Evolutionary conservation across 176 grass and related monocot species (phyloP).

Genomic region (Oryza australiensis): DNA sequence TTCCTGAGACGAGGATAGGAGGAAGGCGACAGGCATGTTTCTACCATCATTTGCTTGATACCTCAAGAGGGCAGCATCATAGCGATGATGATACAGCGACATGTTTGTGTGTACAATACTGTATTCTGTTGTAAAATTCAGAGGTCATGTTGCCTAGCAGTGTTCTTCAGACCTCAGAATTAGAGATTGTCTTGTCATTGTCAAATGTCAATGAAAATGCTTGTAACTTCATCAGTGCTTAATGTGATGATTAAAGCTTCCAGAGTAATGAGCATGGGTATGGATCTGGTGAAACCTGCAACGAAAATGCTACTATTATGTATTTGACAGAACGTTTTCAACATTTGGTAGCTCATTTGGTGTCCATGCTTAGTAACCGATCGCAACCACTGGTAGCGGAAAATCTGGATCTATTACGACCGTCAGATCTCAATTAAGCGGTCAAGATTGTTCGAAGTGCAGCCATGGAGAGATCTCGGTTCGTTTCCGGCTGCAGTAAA

Average conservation of each 20-base stretch:
- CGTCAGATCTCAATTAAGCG: not conserved
- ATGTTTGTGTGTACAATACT: constrained; percentile 20
- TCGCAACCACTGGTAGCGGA: too few relatives aligned
- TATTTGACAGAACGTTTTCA: too few relatives aligned
- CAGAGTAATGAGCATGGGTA: too few relatives aligned
- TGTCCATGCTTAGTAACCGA: too few relatives aligned
- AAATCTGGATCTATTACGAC: too few relatives aligned
- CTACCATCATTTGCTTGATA: constrained; percentile 1
- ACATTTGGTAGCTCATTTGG: too few relatives aligned
- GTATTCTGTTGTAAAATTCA: constrained; percentile 39
- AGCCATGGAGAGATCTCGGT: not conserved
- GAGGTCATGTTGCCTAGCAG: not conserved
- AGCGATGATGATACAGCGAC: not conserved
- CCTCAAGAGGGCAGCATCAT: not conserved
- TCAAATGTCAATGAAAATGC: not conserved
- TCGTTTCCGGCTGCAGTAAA: not conserved
- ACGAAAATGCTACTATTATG: too few relatives aligned
- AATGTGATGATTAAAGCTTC: not conserved
- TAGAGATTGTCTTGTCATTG: not conserved
- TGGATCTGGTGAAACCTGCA: too few relatives aligned
- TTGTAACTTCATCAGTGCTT: not conserved
- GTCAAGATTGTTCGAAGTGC: too few relatives aligned
- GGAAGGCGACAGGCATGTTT: not conserved
- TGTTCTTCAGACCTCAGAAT: not conserved
- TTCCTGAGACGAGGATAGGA: constrained; percentile 64